Percentiles rank a stretch among this genome's conserved stretches.
These are phyloP conservation scores for Cladophialophora bantiana DNA, from an alignment of 2,329 filamentous ascomycete species.

Conservation along the genomic window DNA sequence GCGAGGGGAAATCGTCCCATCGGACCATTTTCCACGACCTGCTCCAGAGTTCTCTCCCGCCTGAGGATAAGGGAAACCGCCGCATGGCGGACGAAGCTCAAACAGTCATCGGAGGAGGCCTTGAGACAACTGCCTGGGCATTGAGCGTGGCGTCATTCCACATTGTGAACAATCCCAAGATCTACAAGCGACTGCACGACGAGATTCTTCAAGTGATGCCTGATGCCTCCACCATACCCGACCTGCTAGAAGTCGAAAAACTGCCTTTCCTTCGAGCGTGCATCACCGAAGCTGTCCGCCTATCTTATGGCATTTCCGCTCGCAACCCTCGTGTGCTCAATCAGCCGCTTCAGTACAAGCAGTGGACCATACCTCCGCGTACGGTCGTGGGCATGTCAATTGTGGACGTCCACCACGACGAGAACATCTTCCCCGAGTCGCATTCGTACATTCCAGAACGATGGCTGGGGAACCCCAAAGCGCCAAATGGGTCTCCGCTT, in stretches of 20 bases:
- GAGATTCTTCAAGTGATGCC: conserved; percentile 31
- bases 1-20: conserved; percentile 3
- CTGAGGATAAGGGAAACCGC: conserved; percentile 45
- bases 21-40: conserved; percentile 44
- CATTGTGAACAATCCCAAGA: conserved; percentile 35
- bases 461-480: conserved; percentile 40
- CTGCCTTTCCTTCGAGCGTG: conserved; percentile 53
- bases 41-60: conserved; percentile 41
- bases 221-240: conserved; percentile 24
- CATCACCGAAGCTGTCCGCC: conserved; percentile 50
- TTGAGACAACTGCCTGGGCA: conserved; percentile 45
- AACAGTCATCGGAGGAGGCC: conserved; percentile 43
- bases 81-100: conserved; percentile 45
- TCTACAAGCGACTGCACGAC: conserved; percentile 31
- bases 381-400: conserved; percentile 49
- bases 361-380: conserved; percentile 43
- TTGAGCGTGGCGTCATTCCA: conserved; percentile 43
- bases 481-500: conserved; percentile 27
- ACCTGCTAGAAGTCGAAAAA: conserved; percentile 48
- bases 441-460: conserved; percentile 42
- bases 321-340: conserved; percentile 44
- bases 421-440: conserved; percentile 43
- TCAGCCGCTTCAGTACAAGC: conserved; percentile 28
- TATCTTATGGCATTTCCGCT: conserved; percentile 50
- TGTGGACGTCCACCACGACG: conserved; percentile 47